These are phyloP conservation scores for Chlamydomonas eustigma DNA, from an alignment of 139 green algal species.

Conservation along the genomic window DNA sequence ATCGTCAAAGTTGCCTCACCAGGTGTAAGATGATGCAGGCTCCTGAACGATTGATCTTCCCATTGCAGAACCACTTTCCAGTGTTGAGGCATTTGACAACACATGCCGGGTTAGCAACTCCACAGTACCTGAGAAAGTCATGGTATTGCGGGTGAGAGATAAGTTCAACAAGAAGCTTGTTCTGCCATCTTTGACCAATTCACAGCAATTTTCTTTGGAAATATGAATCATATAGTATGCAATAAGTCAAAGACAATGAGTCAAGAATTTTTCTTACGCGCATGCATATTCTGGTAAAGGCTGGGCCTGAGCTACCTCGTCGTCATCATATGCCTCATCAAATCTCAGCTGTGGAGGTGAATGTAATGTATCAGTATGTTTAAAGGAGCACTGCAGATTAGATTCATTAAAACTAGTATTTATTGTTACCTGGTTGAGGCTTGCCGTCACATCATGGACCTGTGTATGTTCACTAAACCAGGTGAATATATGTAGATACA, in stretches of 20 bases:
- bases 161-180: no score
- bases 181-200: no score
- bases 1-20: slow-evolving; percentile 23
- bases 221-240: no score
- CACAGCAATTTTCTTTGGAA: no score
- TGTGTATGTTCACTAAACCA: slow-evolving; percentile 2
- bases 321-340: slow-evolving; percentile 54
- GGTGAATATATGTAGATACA: not conserved
- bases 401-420: no score
- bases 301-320: slow-evolving; percentile 24
- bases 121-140: slow-evolving; percentile 80
- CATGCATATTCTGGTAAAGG: slow-evolving; percentile 62
- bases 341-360: slow-evolving; percentile 48
- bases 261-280: slow-evolving; percentile 36
- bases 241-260: no score
- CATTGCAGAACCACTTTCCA: slow-evolving; percentile 95
- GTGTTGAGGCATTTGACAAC: slow-evolving; percentile 89
- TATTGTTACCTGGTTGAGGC: slow-evolving; percentile 22
- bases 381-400: no score
- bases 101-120: slow-evolving; percentile 79
- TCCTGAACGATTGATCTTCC: slow-evolving; percentile 57
- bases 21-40: slow-evolving; percentile 91
- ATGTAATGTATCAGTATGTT: not conserved
- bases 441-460: slow-evolving; percentile 16
- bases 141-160: not conserved